A percentile compares a stretch with the other conserved stretches of the same genome.
Conservation (phyloP, 306 rosid species). For the Prunus fruticosa region DNA sequence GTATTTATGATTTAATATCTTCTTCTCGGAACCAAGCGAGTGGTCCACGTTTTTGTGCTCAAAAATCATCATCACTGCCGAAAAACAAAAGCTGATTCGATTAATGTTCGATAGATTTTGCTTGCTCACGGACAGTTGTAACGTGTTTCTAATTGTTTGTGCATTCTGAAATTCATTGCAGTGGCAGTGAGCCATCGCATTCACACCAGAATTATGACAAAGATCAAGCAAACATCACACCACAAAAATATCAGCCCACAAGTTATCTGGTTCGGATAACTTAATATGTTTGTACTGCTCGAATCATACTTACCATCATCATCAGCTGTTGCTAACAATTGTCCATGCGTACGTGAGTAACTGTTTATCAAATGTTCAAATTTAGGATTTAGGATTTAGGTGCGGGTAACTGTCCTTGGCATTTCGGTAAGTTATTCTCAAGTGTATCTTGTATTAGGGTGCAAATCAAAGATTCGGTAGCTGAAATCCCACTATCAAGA, state of each 20-base stretch:
- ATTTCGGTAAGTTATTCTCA: no score
- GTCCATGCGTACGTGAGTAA: no score
- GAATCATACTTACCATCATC: no score
- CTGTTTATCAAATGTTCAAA: rapidly evolving
- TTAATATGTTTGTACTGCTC: no score
- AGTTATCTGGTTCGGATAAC: not conserved
- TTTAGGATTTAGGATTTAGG: no score
- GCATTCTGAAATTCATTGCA: not conserved
- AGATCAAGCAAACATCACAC: no score
- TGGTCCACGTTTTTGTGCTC: not conserved
- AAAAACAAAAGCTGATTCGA: no score
- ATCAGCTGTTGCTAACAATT: no score
- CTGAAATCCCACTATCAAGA: not conserved
- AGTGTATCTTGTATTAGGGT: no score
- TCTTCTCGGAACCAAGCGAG: not conserved
- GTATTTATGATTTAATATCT: not conserved
- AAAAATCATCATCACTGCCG: not conserved
- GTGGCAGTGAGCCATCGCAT: not conserved
- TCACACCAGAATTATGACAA: not conserved
- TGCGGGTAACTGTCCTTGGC: no score
- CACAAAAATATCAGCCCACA: not conserved
- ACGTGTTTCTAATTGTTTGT: not conserved
- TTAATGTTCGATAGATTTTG: not conserved
- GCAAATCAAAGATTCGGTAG: no score
- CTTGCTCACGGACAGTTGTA: not conserved